Evolutionary conservation across 495 filamentous ascomycete species (phyloP), one percentile per base, ranked within the genome.

Genomic region (Poronia punctata): DNA sequence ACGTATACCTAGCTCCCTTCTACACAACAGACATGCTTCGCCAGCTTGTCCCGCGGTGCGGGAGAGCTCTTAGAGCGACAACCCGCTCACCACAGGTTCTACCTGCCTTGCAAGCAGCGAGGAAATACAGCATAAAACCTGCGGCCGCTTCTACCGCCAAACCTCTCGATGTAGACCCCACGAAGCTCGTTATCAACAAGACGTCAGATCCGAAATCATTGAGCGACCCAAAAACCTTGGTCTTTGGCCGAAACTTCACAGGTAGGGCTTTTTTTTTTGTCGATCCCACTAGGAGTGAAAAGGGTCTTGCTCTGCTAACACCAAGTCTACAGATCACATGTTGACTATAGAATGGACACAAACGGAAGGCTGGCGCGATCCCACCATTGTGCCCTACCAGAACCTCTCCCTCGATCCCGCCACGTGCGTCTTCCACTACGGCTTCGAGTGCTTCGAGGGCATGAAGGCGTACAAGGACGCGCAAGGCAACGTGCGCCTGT

Each of bases 391-490:
- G 15, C 92, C 92, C 11, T 97, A 98, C 72, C 89, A 96, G 64
- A 95, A 95, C 67, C 85, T 98, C 49, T 86, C 83, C 38, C 79
- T 98, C 40, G 93, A 97, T 62, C 92, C 92, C 18, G 87, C 92
- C 5, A 89, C 88, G 29, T 97, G 89, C 69, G 92, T 96, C 30
- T 89, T 98, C 68, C 92, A 98, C 75, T 98, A 98, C 64, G 92
- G 85, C 26, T 97, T 97, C 56, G 84, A 88, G 60, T 86, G 82
- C 60, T 98, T 98, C 66, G 92, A 98, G 65, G 92, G 92, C 46
- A 93, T 97, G 88, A 98, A 98, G 67, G 93, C 93, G 23, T 97
- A 97, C 72, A 86, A 83, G 57, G 84, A 92, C 65, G 70, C 62
- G 34, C 61, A 74, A 10, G 86, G 86, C 35, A 54, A 79, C 30